Percentiles rank a stretch among this genome's conserved stretches.
These are phyloP conservation scores for Aeminium ludgeri DNA, from an alignment of 495 filamentous ascomycete species.

Conservation along the genomic window DNA sequence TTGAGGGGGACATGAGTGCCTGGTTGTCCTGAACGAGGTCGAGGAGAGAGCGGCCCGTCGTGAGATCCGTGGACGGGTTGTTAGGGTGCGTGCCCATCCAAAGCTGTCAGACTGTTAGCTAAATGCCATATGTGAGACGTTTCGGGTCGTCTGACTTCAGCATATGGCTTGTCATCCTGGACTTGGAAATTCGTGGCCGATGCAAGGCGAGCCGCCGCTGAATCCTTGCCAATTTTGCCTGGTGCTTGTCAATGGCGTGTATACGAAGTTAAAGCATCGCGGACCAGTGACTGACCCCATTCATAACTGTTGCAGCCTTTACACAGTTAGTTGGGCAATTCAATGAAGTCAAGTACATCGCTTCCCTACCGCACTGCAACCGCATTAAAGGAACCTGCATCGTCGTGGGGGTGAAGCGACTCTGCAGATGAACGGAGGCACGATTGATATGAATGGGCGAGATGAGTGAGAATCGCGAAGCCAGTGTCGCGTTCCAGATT, in stretches of 20 bases:
- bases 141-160: constrained; percentile 19
- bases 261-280: constrained; percentile 1
- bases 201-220: constrained; percentile 44
- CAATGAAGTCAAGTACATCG: neutral
- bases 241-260: constrained; percentile 5
- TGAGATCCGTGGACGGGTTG: constrained; percentile 75
- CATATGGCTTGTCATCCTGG: constrained; percentile 27
- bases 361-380: constrained; percentile 67
- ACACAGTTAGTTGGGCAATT: constrained; percentile 6
- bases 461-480: too few species aligned
- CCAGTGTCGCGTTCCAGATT: too few species aligned
- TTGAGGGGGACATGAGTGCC: constrained; percentile 52
- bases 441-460: too few species aligned
- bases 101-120: constrained; percentile 35
- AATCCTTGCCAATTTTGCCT: constrained; percentile 36
- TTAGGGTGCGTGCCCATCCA: constrained; percentile 99
- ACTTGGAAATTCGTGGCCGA: constrained; percentile 24
- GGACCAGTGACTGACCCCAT: constrained; percentile 48
- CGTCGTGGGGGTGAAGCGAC: constrained; percentile 26
- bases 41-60: constrained; percentile 70
- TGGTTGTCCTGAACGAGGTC: constrained; percentile 82
- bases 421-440: neutral
- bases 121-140: neutral
- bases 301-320: constrained; percentile 90
- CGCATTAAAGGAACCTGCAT: constrained; percentile 77